Conservation (phyloP, 164 flowering plant species). For the Macadamia tetraphylla region DNA sequence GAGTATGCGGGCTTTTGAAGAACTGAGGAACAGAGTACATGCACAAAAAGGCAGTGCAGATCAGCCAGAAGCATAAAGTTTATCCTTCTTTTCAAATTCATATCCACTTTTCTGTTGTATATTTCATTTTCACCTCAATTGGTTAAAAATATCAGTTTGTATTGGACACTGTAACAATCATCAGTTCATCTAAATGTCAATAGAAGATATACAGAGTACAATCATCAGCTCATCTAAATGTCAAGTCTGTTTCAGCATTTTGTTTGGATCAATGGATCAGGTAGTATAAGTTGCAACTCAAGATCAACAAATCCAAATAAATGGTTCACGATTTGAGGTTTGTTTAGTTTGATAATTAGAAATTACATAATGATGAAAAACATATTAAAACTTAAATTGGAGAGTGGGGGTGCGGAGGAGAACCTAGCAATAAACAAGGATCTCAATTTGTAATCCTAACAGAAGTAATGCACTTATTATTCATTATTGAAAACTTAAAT, state of each 20-base stretch:
- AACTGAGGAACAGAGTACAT: slow-evolving; percentile 56
- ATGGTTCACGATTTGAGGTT: too few relatives aligned
- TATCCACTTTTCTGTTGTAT: slow-evolving; percentile 3
- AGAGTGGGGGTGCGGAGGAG: too few relatives aligned
- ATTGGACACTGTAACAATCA: slow-evolving; percentile 4
- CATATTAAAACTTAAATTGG: too few relatives aligned
- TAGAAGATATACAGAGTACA: not conserved
- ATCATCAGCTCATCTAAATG: not conserved
- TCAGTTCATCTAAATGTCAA: not conserved
- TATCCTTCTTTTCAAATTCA: not conserved
- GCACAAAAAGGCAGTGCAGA: slow-evolving; percentile 36
- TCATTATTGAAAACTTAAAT: too few relatives aligned
- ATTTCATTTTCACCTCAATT: slow-evolving; percentile 8
- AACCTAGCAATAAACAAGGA: too few relatives aligned
- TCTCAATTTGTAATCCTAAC: too few relatives aligned
- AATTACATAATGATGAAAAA: too few relatives aligned
- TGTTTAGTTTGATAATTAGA: too few relatives aligned
- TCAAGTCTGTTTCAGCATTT: not conserved
- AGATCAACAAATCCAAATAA: too few relatives aligned
- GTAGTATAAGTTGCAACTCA: too few relatives aligned
- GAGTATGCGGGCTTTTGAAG: slow-evolving; percentile 94
- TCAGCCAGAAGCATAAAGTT: slow-evolving; percentile 26
- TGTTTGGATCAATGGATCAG: too few relatives aligned
- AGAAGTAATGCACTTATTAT: too few relatives aligned
- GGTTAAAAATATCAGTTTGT: not conserved